Percentiles rank a stretch among this genome's conserved stretches.
Evolutionary conservation across 345 rosid species (phyloP).

Genomic region (Arabis hirsuta): DNA sequence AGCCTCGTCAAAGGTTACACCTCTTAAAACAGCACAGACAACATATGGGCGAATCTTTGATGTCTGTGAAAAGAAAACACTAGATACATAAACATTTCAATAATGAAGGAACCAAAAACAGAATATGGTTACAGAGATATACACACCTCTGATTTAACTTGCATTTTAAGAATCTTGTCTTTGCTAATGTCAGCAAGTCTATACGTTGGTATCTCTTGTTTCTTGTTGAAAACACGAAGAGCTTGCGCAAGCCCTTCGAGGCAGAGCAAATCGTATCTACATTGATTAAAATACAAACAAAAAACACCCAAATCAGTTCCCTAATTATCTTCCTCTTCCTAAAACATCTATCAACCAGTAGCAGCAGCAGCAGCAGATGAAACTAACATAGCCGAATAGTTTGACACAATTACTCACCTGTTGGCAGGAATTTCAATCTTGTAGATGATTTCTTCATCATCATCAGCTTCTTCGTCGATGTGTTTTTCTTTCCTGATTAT

Average conservation of each 20-base stretch:
- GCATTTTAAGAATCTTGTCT: conserved; percentile 64
- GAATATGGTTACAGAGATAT: conserved; percentile 3
- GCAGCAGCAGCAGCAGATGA: too few relatives aligned
- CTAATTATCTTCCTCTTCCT: not conserved
- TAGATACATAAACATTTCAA: not conserved
- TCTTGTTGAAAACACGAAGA: conserved; percentile 74
- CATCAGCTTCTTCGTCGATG: conserved; percentile 53
- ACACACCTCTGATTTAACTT: conserved; percentile 74
- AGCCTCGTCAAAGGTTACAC: conserved; percentile 77
- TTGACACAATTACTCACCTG: conserved; percentile 47
- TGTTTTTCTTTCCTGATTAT: conserved; percentile 86
- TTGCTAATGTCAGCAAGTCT: conserved; percentile 50
- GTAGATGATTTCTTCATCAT: conserved; percentile 76
- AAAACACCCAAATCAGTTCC: not conserved
- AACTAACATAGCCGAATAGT: too few relatives aligned
- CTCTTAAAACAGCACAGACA: conserved; percentile 92
- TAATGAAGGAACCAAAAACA: conserved; percentile 5
- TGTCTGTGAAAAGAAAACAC: conserved; percentile 52
- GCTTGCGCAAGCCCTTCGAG: conserved; percentile 98
- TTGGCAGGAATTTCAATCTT: conserved; percentile 93
- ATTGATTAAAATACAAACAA: not conserved
- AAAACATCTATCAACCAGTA: too few relatives aligned
- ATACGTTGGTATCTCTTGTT: conserved; percentile 64
- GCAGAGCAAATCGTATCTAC: conserved; percentile 93
- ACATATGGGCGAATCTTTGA: conserved; percentile 65